Percentiles rank a stretch among this genome's conserved stretches.
These are phyloP conservation scores for Vaccinium vitisidaea DNA, from an alignment of 148 eudicot genomes.

Conservation along the genomic window DNA sequence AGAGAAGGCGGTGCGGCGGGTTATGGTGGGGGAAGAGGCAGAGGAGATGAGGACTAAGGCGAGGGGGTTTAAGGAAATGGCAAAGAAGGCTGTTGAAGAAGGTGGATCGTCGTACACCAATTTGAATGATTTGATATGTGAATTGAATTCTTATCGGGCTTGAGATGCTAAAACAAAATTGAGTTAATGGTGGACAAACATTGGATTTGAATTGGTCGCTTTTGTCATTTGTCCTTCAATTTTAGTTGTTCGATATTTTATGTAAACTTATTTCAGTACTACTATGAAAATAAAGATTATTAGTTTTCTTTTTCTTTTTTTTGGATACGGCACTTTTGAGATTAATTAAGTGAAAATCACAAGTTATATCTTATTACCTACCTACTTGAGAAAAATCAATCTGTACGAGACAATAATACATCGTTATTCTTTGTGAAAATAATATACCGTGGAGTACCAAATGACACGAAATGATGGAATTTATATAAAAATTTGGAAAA, in stretches of 20 bases:
- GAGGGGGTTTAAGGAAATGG: slow-evolving; percentile 26
- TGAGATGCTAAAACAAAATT: neutral
- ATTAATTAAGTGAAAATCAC: too few relatives aligned
- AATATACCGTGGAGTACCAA: too few relatives aligned
- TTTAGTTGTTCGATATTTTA: neutral
- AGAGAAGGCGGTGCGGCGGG: slow-evolving; percentile 19
- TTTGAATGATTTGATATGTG: slow-evolving; percentile 24
- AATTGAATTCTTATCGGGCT: slow-evolving; percentile 10
- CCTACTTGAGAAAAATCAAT: too few relatives aligned
- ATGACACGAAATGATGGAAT: too few relatives aligned
- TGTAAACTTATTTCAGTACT: neutral
- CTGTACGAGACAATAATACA: too few relatives aligned
- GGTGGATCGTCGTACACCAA: slow-evolving; percentile 42
- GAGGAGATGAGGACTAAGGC: slow-evolving; percentile 35
- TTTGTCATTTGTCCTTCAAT: neutral
- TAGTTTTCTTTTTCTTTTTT: too few relatives aligned
- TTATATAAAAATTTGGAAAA: too few relatives aligned
- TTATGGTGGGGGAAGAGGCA: slow-evolving; percentile 42
- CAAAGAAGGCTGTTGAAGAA: slow-evolving; percentile 36
- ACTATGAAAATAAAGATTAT: too few relatives aligned
- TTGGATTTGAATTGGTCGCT: neutral
- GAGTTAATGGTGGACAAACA: neutral
- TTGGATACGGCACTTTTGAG: too few relatives aligned
- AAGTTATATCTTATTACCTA: too few relatives aligned
- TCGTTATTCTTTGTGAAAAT: too few relatives aligned